phyloP scores from a whole-genome alignment of 169 alveolate species.

The Eimeria acervulina region DNA sequence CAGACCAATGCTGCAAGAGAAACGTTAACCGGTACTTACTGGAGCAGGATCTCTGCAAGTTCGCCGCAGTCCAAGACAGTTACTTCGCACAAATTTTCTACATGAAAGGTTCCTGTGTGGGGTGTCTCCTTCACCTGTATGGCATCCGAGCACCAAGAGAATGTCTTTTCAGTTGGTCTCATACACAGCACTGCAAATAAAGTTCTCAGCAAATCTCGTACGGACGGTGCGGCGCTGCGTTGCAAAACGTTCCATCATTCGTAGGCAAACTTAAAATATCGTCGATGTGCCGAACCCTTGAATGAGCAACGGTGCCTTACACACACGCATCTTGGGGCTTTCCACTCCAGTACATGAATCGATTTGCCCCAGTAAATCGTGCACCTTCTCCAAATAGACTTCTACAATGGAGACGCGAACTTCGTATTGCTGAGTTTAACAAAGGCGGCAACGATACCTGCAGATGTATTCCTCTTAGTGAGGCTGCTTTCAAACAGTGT shows the following conservation, averaged over 20 bases:
- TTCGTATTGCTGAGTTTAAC: conserved; percentile 65
- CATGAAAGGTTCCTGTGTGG: conserved; percentile 56
- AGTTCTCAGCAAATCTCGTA: too few species aligned
- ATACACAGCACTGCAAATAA: background rate
- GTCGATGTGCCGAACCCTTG: background rate
- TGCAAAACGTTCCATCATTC: background rate
- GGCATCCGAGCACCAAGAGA: background rate
- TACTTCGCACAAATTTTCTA: conserved; percentile 73
- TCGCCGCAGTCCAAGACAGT: conserved; percentile 56
- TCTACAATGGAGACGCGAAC: conserved; percentile 71
- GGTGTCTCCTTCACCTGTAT: conserved; percentile 63
- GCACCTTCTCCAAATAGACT: conserved; percentile 72
- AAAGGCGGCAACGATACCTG: background rate
- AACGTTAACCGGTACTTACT: background rate
- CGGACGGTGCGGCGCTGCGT: background rate
- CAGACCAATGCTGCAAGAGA: background rate
- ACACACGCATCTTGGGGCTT: conserved; percentile 68
- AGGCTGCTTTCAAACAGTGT: background rate
- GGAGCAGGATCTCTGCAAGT: conserved; percentile 53
- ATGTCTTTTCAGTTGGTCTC: background rate
- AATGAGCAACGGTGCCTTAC: conserved; percentile 45
- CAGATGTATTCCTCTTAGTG: background rate
- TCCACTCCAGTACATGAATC: conserved; percentile 2
- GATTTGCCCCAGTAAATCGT: conserved; percentile 31
- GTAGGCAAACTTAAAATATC: background rate